These are phyloP conservation scores for Suillus luteus DNA, from an alignment of 768 basidiomycete species.

Conservation along the genomic window DNA sequence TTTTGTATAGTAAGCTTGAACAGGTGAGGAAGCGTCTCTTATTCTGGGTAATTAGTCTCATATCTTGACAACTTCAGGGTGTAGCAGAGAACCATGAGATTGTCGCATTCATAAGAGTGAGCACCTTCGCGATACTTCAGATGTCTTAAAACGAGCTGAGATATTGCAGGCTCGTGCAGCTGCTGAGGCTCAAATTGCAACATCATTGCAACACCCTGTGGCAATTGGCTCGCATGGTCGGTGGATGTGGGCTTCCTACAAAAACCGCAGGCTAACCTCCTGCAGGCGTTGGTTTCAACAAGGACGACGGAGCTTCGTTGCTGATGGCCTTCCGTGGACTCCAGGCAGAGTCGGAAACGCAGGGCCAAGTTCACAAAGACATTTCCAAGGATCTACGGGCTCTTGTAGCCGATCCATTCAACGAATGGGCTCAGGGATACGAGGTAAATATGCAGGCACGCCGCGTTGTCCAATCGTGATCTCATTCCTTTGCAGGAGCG, in stretches of 20 bases:
- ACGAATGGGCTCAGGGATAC: conserved; percentile 75
- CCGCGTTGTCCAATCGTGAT: conserved; percentile 1
- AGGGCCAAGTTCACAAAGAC: conserved; percentile 74
- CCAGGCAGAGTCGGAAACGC: conserved; percentile 66
- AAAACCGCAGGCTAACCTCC: conserved; percentile 13
- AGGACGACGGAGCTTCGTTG: conserved; percentile 85
- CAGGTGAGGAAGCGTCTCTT: conserved; percentile 48
- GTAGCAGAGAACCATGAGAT: conserved; percentile 83
- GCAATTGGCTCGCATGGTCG: conserved; percentile 52
- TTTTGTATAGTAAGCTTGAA: conserved; percentile 74
- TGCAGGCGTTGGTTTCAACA: conserved; percentile 64
- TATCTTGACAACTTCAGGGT: conserved; percentile 50
- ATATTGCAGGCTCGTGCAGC: conserved; percentile 65
- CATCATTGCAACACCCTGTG: conserved; percentile 53
- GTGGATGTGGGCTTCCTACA: conserved; percentile 21
- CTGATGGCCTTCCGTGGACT: conserved; percentile 79
- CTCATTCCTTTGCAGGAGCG: conserved; percentile 48
- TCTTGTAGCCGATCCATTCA: conserved; percentile 79
- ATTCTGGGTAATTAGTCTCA: conserved; percentile 11
- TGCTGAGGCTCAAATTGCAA: conserved; percentile 69
- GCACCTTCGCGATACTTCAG: conserved; percentile 23
- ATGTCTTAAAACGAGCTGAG: conserved; percentile 13
- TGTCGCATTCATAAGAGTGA: conserved; percentile 77
- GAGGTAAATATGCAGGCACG: conserved; percentile 44
- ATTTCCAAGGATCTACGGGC: conserved; percentile 76